Conservation (phyloP, 2,329 filamentous ascomycete genomes). For the Bertia moriformis region DNA sequence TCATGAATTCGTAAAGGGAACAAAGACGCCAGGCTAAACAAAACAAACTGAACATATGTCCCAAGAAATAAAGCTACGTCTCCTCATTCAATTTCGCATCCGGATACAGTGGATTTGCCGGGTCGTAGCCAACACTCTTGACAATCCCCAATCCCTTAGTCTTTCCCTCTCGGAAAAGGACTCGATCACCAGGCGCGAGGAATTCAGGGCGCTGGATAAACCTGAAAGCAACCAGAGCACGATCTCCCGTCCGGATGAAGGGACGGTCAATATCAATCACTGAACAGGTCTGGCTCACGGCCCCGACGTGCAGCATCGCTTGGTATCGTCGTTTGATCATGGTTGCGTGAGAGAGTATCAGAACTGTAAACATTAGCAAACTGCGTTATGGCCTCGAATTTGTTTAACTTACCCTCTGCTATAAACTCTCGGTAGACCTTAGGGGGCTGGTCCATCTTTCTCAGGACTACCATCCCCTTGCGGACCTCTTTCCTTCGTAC, state of each 20-base stretch:
- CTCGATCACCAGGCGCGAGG: slow-evolving; percentile 69
- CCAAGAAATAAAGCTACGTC: background rate
- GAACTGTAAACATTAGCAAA: slow-evolving; percentile 67
- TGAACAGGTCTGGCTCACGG: slow-evolving; percentile 85
- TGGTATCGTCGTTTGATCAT: slow-evolving; percentile 96
- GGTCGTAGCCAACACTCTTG: slow-evolving; percentile 78
- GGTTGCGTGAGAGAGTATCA: slow-evolving; percentile 89
- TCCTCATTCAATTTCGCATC: background rate
- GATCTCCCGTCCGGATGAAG: slow-evolving; percentile 84
- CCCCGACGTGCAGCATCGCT: slow-evolving; percentile 93
- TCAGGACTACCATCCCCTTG: slow-evolving; percentile 94
- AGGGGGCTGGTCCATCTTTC: slow-evolving; percentile 62
- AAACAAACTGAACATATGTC: background rate
- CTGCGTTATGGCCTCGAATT: slow-evolving; percentile 44
- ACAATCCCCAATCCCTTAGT: slow-evolving; percentile 95
- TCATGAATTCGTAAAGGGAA: background rate
- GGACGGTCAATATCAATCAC: slow-evolving; percentile 97
- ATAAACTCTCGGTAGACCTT: slow-evolving; percentile 7
- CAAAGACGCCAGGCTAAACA: no score
- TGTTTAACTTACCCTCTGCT: background rate
- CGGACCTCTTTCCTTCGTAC: slow-evolving; percentile 81
- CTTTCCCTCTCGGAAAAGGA: slow-evolving; percentile 84
- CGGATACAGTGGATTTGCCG: slow-evolving; percentile 9
- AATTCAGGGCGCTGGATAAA: slow-evolving; percentile 94
- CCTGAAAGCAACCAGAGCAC: slow-evolving; percentile 84